Evolutionary conservation across 148 eudicot genomes (phyloP).

Genomic region (Vaccinium vitisidaea): DNA sequence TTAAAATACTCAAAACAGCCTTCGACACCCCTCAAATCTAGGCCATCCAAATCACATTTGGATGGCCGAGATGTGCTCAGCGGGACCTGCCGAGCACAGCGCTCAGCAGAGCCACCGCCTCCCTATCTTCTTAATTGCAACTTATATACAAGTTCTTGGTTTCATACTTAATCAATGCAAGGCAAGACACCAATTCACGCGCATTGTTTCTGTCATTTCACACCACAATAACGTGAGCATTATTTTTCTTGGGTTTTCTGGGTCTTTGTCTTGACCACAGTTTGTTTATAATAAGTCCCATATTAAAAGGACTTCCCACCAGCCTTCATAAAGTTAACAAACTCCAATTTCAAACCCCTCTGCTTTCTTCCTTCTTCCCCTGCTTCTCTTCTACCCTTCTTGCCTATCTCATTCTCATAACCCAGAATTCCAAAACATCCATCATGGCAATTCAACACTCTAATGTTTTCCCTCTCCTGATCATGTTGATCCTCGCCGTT

Average conservation of each 20-base stretch:
- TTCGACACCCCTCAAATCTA: too few relatives aligned
- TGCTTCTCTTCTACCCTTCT: background rate
- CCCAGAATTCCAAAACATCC: background rate
- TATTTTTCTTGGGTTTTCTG: background rate
- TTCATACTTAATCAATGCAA: too few relatives aligned
- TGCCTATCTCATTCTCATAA: background rate
- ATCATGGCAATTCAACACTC: conserved; percentile 35
- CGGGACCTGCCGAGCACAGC: too few relatives aligned
- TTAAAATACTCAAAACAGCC: too few relatives aligned
- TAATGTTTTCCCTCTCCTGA: conserved; percentile 22
- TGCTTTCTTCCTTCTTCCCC: conserved; percentile 4
- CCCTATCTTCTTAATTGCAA: too few relatives aligned
- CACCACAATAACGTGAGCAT: background rate
- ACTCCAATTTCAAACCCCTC: conserved; percentile 7
- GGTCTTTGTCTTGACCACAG: conserved; percentile 24
- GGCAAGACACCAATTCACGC: too few relatives aligned
- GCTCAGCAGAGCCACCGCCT: too few relatives aligned
- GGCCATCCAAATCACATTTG: too few relatives aligned
- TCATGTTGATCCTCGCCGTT: conserved; percentile 29
- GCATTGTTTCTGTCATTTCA: conserved; percentile 17
- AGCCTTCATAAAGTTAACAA: conserved; percentile 8
- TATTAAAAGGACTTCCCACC: conserved; percentile 13
- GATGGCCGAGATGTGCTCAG: too few relatives aligned
- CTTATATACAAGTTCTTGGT: too few relatives aligned
- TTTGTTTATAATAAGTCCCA: too few relatives aligned